Evolutionary conservation across 1,284 basidiomycete genomes (phyloP), one percentile per base, ranked within the genome.

Genomic region (Ceraceosorus guamensis): DNA sequence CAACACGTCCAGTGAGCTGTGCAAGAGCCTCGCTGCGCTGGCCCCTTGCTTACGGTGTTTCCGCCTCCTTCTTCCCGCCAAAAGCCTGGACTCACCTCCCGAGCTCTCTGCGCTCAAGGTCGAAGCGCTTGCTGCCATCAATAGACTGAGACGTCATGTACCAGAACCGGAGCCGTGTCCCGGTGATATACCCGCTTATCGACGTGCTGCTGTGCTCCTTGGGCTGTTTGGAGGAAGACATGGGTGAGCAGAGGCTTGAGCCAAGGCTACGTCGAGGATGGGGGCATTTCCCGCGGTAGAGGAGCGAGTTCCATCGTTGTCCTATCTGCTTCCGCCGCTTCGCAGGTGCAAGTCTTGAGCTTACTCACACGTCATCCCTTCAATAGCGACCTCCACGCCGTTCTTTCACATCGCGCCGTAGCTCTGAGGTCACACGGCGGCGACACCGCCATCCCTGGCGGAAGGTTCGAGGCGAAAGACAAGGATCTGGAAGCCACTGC

Each of bases 391-490:
- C 64, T 75, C 10, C 65, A 71, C 43, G 69, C 73, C n/a, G 58
- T 75, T 7, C 59, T 75, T 3, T 66, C 64, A 24, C 63, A 68
- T 49, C 57, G 72, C 0, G 57, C 67, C 2, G 41, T 52, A 1
- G 48, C 52, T 3, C 55, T 75, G 3, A 57, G 69, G 0, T 65
- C 61, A 11, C 72, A 75, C 48, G 67, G 65, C 0, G 72, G 72
- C 16, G 72, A 75, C 32, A 75, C 72, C 0, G 72, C 72, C 24
- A 65, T 75, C 5, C 72, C 72, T 0, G 72, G 72, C 11, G 72
- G 72, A 0, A 39, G 72, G 24, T 73, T 67, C 46, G 72, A 75
- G 56, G 55, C 63, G 0, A 59, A 56, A 10, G 72, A 75, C 58
- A 45, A 34, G 2, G 61, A 63, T 31, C 53, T 75, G 5, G 71